These are phyloP conservation scores for Pleurotus platypus DNA, from an alignment of 768 basidiomycete genomes.

Conservation along the genomic window DNA sequence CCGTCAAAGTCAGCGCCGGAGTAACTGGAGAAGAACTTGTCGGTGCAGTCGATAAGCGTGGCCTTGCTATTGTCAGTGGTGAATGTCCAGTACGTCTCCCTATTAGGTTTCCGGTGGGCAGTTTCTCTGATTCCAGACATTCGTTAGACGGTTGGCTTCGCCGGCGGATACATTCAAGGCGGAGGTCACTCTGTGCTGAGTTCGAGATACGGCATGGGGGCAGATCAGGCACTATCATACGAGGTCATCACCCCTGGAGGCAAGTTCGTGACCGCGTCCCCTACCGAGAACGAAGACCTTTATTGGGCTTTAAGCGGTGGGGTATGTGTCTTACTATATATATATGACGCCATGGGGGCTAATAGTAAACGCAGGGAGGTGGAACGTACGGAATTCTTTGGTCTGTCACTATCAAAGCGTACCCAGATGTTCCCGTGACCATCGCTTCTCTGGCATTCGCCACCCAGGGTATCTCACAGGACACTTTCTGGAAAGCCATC, in stretches of 20 bases:
- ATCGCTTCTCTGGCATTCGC: conserved; percentile 11
- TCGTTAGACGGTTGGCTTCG: conserved; percentile 19
- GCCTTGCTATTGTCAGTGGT: background rate
- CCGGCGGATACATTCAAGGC: conserved; percentile 32
- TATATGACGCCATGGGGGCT: background rate
- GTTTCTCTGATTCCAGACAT: conserved; percentile 21
- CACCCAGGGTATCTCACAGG: conserved; percentile 7
- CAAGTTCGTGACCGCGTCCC: conserved; percentile 22
- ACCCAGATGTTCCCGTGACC: conserved; percentile 8
- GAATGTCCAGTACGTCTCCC: background rate
- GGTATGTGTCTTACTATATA: conserved; percentile 8
- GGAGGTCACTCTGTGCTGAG: conserved; percentile 26
- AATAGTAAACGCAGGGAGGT: conserved; percentile 7
- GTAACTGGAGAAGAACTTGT: conserved; percentile 20
- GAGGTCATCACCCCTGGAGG: conserved; percentile 39
- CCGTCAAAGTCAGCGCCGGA: conserved; percentile 29
- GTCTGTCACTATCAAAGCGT: conserved; percentile 11
- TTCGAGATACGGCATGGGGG: conserved; percentile 21
- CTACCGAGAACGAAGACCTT: conserved; percentile 31
- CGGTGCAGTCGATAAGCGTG: background rate
- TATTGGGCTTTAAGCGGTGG: conserved; percentile 36
- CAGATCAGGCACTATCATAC: conserved; percentile 27
- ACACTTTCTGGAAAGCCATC: conserved; percentile 10
- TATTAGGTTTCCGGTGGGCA: conserved; percentile 2
- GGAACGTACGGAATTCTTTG: conserved; percentile 13